Conservation (phyloP, 257 asterid species). For the Nemophila menziesii region DNA sequence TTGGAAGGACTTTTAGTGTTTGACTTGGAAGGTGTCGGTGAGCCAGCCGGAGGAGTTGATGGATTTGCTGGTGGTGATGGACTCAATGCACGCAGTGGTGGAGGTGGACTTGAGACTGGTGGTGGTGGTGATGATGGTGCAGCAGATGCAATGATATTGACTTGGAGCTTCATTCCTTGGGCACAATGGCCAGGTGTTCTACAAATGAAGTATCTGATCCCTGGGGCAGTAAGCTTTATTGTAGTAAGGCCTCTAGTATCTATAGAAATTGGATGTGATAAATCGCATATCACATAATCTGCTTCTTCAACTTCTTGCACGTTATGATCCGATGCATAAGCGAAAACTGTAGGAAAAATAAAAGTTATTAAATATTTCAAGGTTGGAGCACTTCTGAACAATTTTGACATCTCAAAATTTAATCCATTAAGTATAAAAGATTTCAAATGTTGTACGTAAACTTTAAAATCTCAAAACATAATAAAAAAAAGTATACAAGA, state of each 20-base stretch:
- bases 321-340: slow-evolving; percentile 35
- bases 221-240: slow-evolving; percentile 39
- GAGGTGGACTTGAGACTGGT: slow-evolving; percentile 20
- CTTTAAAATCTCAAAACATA: no score
- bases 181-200: slow-evolving; percentile 43
- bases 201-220: slow-evolving; percentile 58
- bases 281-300: slow-evolving; percentile 40
- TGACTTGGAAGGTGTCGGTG: no score
- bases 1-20: no score
- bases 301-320: slow-evolving; percentile 49
- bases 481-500: no score
- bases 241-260: slow-evolving; percentile 33
- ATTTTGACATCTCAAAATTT: no score
- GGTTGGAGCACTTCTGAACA: no score
- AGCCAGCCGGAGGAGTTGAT: no score
- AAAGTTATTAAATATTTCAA: no score
- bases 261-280: slow-evolving; percentile 26
- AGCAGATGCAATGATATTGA: slow-evolving; percentile 11
- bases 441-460: no score
- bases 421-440: no score
- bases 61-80: slow-evolving; percentile 56
- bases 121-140: slow-evolving; percentile 9
- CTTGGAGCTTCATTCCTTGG: slow-evolving; percentile 29
- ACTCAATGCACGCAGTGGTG: slow-evolving; percentile 30
- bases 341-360: slow-evolving; percentile 61